phyloP scores from a whole-genome alignment of 202 grass and related monocot species.

The Zizania palustris region DNA sequence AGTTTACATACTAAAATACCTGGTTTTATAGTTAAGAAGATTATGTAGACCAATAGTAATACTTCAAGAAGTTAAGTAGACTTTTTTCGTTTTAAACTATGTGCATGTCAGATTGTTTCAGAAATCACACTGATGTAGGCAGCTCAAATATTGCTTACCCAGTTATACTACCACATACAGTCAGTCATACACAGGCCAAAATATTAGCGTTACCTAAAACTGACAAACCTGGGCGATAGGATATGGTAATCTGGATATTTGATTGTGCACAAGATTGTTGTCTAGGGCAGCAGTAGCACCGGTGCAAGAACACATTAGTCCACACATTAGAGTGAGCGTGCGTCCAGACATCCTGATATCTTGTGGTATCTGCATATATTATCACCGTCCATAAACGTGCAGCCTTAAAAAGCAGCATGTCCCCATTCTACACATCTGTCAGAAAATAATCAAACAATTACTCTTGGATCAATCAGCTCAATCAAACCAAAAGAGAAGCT shows the following conservation, averaged over 20 bases:
- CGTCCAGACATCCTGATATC: neutral
- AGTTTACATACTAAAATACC: too few species aligned
- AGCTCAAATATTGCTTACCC: neutral
- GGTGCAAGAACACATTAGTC: neutral
- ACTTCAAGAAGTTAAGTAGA: too few species aligned
- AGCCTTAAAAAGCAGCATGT: neutral
- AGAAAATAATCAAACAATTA: neutral
- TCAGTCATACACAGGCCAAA: too few species aligned
- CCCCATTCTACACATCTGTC: neutral
- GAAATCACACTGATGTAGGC: neutral
- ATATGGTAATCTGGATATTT: neutral
- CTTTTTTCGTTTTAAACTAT: neutral
- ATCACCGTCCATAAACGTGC: neutral
- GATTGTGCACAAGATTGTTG: neutral
- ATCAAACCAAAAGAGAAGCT: constrained; percentile 5
- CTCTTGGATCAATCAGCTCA: neutral
- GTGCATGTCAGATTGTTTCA: neutral
- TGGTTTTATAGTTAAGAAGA: too few species aligned
- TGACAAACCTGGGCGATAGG: neutral
- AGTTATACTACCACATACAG: neutral
- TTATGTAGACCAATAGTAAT: too few species aligned
- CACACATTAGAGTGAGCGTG: neutral
- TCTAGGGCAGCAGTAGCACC: neutral
- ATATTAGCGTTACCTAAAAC: neutral
- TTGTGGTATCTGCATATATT: neutral